Base-by-base conservation (phyloP, 2,329 filamentous ascomycete species). In the Penicillium aurantiogriseum region DNA sequence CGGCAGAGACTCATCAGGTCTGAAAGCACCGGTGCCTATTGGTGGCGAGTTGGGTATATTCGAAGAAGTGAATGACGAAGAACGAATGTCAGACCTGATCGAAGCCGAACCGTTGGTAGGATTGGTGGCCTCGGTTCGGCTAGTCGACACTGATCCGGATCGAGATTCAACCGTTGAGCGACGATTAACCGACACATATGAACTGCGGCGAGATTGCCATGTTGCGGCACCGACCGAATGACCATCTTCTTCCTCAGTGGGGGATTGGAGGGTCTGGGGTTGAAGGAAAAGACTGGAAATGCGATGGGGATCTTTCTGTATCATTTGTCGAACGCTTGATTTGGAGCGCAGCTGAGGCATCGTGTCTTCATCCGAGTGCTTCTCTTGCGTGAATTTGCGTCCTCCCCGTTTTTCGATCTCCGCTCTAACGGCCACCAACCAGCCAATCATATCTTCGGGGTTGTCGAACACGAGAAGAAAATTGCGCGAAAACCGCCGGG, bases 341-440 rank as follows among this genome's bases (percentile, higher is more conserved):
- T 70, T 69, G 29, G 62, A 56, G 21, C 69, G 65, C 59, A 72
- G 56, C 54, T 67, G 64, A 40, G 61, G 64, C 49, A 63, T 65
- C 51, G 61, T 58, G 11, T 65, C 68, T 3, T 72, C 69, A 35
- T 72, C 70, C 2, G 62, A 70, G 36, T 66, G 64, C 17, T 67
- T 72, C 54, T 79, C 77, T 5, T 73, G 69, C 3, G 72, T 67
- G 60, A 77, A 77, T 56, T 76, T 75, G 52, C 74, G 76, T 1
- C 79, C 78, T n/a, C 79, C 77, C 4, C 77, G 69, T 19, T 70
- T 64, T 55, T 80, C 76, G 36, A 81, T 80, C 63, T 78, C 74
- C 36, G 73, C 73, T n/a, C 78, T 70, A 31, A 81, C 66, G 4
- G 73, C 69, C n/a, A 71, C 63, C 25, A 81, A 66, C 79, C 79